Evolutionary conservation across 2,329 filamentous ascomycete genomes (phyloP).

Genomic region (Trichoderma hamatum): DNA sequence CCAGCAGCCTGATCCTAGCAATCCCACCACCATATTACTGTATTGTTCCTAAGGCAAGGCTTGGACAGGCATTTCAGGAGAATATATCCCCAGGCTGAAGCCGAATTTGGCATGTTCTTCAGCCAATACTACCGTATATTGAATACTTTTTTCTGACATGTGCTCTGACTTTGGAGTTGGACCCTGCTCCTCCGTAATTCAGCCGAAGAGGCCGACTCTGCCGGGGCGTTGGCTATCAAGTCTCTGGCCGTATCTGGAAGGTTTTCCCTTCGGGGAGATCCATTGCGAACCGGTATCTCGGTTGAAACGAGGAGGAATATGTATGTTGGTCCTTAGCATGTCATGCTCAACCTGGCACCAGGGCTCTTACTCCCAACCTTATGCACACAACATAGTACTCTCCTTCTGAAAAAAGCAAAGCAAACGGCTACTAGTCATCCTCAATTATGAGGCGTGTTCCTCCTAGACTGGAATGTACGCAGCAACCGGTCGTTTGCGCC

Average conservation of each 20-base stretch:
- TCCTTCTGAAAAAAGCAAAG: not conserved
- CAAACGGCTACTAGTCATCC: not conserved
- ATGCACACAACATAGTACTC: not conserved
- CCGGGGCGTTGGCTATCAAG: conserved; percentile 7
- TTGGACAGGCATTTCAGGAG: not conserved
- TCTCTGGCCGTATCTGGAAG: conserved; percentile 10
- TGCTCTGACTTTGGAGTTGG: not conserved
- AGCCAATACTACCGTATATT: not conserved
- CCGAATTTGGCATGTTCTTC: not conserved
- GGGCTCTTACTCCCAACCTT: not conserved
- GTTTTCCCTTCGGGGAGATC: not conserved
- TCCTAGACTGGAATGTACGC: conserved; percentile 15
- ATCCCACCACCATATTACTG: not conserved
- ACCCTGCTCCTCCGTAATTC: conserved; percentile 26
- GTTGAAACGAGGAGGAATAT: not conserved
- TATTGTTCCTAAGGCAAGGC: not conserved
- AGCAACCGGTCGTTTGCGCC: not conserved
- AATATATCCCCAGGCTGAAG: not conserved
- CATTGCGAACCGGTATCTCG: conserved; percentile 17
- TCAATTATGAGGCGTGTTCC: not conserved
- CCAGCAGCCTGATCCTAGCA: not conserved
- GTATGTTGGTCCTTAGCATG: not conserved
- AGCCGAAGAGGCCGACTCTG: conserved; percentile 17
- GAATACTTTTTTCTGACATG: not conserved
- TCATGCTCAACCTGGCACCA: not conserved